phyloP scores from a whole-genome alignment of 176 grass and related monocot species.

The Alopecurus myosuroides region DNA sequence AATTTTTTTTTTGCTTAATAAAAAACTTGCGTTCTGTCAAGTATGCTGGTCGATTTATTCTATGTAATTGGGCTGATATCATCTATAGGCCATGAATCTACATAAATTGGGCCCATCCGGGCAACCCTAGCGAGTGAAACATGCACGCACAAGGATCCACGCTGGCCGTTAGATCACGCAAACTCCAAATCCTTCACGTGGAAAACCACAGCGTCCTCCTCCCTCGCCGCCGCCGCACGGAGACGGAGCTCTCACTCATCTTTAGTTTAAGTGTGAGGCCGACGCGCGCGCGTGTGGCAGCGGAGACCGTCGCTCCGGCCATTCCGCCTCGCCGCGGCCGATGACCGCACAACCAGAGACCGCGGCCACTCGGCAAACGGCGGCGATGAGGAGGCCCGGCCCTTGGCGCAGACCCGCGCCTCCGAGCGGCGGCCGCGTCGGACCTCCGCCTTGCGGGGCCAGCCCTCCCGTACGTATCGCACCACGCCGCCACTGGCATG shows the following conservation, averaged over 20 bases:
- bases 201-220: no score
- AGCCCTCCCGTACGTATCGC: neutral
- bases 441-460: neutral
- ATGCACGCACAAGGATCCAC: no score
- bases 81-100: no score
- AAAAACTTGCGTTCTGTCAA: no score
- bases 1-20: no score
- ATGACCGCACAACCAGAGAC: constrained; percentile 11
- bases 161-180: no score
- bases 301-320: neutral
- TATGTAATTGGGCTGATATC: no score
- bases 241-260: neutral
- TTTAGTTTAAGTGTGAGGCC: constrained; percentile 26
- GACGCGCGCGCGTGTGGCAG: neutral
- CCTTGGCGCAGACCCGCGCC: neutral
- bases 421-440: neutral
- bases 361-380: neutral
- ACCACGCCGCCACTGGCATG: neutral
- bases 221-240: no score
- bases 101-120: no score
- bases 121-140: no score
- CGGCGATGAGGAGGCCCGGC: constrained; percentile 15
- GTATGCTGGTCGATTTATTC: no score
- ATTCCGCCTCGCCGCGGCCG: neutral
- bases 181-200: no score